Conservation (phyloP, 1,284 basidiomycete genomes). For the Sanghuangporus sanghuang region DNA sequence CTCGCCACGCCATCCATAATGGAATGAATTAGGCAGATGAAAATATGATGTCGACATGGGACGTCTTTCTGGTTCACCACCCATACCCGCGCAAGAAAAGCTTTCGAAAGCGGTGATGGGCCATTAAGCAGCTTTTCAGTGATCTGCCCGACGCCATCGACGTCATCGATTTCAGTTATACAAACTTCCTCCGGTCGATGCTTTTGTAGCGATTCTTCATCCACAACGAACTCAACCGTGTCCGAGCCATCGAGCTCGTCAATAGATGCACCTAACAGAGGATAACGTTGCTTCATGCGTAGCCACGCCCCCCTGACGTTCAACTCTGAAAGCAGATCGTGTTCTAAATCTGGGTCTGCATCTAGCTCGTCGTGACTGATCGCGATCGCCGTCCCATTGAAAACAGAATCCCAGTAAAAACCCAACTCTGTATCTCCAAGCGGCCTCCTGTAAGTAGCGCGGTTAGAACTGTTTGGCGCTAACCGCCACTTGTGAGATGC, state of each 20-base stretch:
- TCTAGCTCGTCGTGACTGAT: constrained; percentile 30
- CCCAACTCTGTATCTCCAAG: constrained; percentile 37
- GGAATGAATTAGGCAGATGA: constrained; percentile 40
- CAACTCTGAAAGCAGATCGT: constrained; percentile 20
- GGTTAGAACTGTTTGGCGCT: neutral
- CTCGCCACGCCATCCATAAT: constrained; percentile 47
- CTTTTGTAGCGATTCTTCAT: constrained; percentile 28
- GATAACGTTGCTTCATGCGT: constrained; percentile 39
- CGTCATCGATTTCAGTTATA: constrained; percentile 6
- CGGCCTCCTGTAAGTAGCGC: neutral
- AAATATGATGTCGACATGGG: constrained; percentile 32
- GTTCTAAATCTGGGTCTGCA: constrained; percentile 18
- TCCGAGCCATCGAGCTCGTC: constrained; percentile 26
- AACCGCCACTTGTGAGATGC: neutral
- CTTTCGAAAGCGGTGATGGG: constrained; percentile 32
- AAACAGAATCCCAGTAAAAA: constrained; percentile 41
- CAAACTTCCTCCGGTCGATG: constrained; percentile 34
- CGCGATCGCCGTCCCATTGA: constrained; percentile 42
- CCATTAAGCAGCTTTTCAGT: constrained; percentile 31
- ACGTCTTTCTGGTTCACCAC: constrained; percentile 32
- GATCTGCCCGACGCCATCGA: constrained; percentile 17
- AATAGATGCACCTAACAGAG: constrained; percentile 39
- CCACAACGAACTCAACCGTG: constrained; percentile 35
- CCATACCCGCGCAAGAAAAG: constrained; percentile 33
- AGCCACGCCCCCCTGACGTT: constrained; percentile 39